Evolutionary conservation across 75 land plant species (phyloP).

Genomic region (Isoetes taiwanensis): DNA sequence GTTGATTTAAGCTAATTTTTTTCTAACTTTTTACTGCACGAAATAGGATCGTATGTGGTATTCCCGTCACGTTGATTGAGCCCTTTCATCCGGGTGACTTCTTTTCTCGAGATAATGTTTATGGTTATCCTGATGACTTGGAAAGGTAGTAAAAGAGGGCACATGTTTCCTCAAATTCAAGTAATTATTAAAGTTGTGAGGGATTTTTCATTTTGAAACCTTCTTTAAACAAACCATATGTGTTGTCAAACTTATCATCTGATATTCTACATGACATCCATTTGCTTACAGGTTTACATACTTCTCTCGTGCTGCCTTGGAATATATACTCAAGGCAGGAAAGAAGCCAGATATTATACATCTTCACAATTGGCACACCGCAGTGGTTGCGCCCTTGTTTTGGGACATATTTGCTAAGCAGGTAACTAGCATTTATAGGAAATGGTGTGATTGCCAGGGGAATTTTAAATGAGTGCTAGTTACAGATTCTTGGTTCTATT

Average conservation of each 20-base stretch:
- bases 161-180: no score
- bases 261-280: no score
- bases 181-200: no score
- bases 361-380: conserved; percentile 68
- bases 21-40: no score
- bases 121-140: conserved; percentile 59
- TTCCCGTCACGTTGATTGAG: conserved; percentile 52
- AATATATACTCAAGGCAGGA: conserved; percentile 50
- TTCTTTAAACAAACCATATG: no score
- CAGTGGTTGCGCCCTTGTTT: conserved; percentile 60
- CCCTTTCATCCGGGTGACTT: conserved; percentile 37
- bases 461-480: no score
- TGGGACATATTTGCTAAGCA: conserved; percentile 61
- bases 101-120: conserved; percentile 32
- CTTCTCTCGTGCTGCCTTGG: conserved; percentile 58
- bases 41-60: conserved; percentile 44
- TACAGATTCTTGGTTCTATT: no score
- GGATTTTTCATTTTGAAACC: no score
- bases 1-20: no score
- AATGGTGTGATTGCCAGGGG: no score
- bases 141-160: conserved; percentile 35
- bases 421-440: conserved; percentile 16
- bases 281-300: conserved; percentile 43
- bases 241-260: no score
- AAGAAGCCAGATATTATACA: conserved; percentile 66